Evolutionary conservation across 345 rosid species (phyloP), one percentile per base, ranked within the genome.

Genomic region (Carallia pectinifolia): DNA sequence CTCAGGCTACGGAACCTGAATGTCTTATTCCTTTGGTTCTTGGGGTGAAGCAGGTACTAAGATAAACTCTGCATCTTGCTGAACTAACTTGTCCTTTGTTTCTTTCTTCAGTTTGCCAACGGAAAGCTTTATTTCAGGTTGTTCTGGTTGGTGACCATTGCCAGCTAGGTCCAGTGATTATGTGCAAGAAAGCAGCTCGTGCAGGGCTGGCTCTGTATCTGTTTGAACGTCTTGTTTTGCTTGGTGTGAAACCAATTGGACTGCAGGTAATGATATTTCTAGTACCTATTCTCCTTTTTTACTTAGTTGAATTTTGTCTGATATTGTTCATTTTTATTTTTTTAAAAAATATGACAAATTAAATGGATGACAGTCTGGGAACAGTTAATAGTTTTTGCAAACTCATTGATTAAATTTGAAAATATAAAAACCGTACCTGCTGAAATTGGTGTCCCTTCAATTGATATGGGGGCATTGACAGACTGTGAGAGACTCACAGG

Each of bases 181-280:
- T 96, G 99, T 96, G 99, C 90, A 96, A 96, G 79, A 96, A 96
- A 90, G 99, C 98, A 31, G 99, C 99, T 76, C 97, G 99, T 72
- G 98, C 99, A 82, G 99, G 99, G 65, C 76, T 96, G 69, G 97
- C 98, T 7, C 99, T 92, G 74, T 96, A 97, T 59, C 88, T 96
- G 37, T 96, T 96, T 86, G 99, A 96, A 65, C 96, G 99, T 48
- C 94, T 96, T 71, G 97, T 96, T 81, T 70, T 86, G 66, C 99
- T 96, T 82, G 99, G 98, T 74, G 87, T 92, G 52, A 96, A 96
- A 81, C 99, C 99, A 64, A 96, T 96, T 62, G 89, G 99, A 77
- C 82, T 96, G 88, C 99, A 96, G 99, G 99, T 96, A 76, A 69
- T 62, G 33, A 1, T 58, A 31, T 6, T 34, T 53, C 12, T 30